These are phyloP conservation scores for Hymenoscyphus occultus DNA, from an alignment of 2,329 filamentous ascomycete genomes.

Conservation along the genomic window DNA sequence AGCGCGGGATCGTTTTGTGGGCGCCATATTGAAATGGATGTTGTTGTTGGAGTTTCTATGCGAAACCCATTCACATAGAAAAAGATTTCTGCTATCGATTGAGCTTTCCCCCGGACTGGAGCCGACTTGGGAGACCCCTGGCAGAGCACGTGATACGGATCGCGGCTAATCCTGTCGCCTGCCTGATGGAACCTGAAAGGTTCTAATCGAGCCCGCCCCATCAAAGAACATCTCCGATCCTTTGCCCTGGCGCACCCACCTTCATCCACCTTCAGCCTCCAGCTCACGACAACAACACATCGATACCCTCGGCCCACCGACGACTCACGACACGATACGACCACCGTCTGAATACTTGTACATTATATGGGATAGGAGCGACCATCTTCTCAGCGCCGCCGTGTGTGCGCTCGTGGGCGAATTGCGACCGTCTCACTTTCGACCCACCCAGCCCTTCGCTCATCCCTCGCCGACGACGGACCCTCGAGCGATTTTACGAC, in stretches of 20 bases:
- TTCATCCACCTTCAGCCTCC: constrained; percentile 6
- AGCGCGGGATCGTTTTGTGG: constrained; percentile 31
- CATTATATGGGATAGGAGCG: constrained; percentile 24
- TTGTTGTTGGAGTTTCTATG: background rate
- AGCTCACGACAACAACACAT: constrained; percentile 15
- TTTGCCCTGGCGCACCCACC: background rate
- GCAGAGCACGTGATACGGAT: background rate
- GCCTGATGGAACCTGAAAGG: background rate
- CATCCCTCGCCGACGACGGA: constrained; percentile 9
- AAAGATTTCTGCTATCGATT: constrained; percentile 11
- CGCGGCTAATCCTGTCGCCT: background rate
- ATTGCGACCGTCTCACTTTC: constrained; percentile 23
- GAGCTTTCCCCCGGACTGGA: background rate
- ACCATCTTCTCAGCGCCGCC: constrained; percentile 20
- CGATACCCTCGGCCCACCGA: constrained; percentile 12
- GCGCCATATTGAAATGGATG: constrained; percentile 18
- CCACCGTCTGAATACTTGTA: constrained; percentile 1
- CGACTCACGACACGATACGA: constrained; percentile 12
- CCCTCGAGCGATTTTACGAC: background rate
- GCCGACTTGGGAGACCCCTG: background rate
- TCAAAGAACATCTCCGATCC: constrained; percentile 20
- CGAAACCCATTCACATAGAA: background rate
- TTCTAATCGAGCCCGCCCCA: constrained; percentile 2
- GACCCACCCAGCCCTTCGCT: constrained; percentile 15
- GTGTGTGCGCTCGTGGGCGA: constrained; percentile 22